Conservation (phyloP, 495 filamentous ascomycete species). For the Hypoxylon fuscum region DNA sequence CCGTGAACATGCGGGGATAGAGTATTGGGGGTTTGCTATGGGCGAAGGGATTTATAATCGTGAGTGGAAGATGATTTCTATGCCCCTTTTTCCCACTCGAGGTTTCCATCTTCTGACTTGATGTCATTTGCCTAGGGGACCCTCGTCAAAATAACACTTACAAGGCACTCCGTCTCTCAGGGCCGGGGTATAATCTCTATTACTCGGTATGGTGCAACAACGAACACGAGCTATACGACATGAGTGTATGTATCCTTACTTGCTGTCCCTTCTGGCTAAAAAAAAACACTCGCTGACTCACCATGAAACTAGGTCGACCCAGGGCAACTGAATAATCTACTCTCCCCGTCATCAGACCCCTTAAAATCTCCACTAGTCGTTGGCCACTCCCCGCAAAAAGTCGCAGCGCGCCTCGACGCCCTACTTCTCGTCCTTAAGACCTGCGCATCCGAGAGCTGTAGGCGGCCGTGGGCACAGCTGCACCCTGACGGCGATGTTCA, state of each 20-base stretch:
- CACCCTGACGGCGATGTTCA: conserved; percentile 55
- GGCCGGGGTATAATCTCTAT: conserved; percentile 62
- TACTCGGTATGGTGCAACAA: conserved; percentile 71
- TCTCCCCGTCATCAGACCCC: conserved; percentile 26
- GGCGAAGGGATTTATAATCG: conserved; percentile 54
- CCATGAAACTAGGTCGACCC: conserved; percentile 57
- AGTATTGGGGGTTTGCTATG: conserved; percentile 65
- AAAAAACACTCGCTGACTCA: not conserved
- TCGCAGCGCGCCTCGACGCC: conserved; percentile 63
- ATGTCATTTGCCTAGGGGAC: conserved; percentile 16
- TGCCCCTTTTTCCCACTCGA: conserved; percentile 13
- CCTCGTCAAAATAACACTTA: conserved; percentile 59
- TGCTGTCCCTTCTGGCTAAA: not conserved
- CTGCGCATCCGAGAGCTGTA: conserved; percentile 60
- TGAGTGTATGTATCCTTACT: conserved; percentile 50
- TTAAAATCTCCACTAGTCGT: conserved; percentile 31
- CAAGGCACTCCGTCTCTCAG: conserved; percentile 63
- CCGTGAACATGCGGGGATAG: conserved; percentile 67
- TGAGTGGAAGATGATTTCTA: not conserved
- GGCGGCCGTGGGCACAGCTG: conserved; percentile 64
- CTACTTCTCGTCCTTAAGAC: conserved; percentile 68
- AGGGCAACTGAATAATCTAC: conserved; percentile 64
- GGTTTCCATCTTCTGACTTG: conserved; percentile 8
- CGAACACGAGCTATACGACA: conserved; percentile 69
- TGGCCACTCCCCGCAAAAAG: conserved; percentile 44